Base-by-base conservation (phyloP, 2,329 filamentous ascomycete species). In the Stachybotrys echinatus region DNA sequence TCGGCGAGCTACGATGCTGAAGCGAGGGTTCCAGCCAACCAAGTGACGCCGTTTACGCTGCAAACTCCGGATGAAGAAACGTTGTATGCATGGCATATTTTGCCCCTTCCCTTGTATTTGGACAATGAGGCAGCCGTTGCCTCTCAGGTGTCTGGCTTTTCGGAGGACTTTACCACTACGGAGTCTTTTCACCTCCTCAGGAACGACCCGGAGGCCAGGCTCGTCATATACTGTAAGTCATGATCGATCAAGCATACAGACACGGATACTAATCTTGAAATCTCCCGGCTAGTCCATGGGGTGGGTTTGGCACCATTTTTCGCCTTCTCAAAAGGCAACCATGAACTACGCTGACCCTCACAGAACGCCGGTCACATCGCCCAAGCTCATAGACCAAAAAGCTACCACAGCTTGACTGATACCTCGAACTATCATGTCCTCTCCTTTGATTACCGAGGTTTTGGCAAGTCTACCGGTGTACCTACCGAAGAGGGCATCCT, bases 391-490 rank as follows among this genome's bases (percentile, higher is more conserved):
- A 83, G 92, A 17, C 86, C 90, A 2, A 77, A 84, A 27, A 87
- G 84, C 50, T 95, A 95, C 65, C 89, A 91, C 58, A 79, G 84
- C 42, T 74, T 96, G 40, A 83, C 90, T 4, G 81, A 87, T 48
- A 83, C 85, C 3, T 87, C 87, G 2, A 80, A 79, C 0, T 84
- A 91, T 49, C 92, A 96, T 63, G 80, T 96, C 42, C 74, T 96
- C n/a, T 82, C 89, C 38, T 84, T 96, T 59, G 91, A 96, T 73
- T 96, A 96, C 68, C 87, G 92, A 18, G 92, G 92, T 6, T 96
- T 89, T 58, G 92, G 91, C 1, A 77, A 81, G 38, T 94, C 88
- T 8, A 89, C 85, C 1, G 90, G 92, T n/a, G 72, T 69, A 4
- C 92, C 92, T 0, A 86, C 84, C 0, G 92, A 97, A 70, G 71